A percentile compares a stretch with the other conserved stretches of the same genome.
Evolutionary conservation across 768 basidiomycete genomes (phyloP).

Genomic region (Lentinula edodes): DNA sequence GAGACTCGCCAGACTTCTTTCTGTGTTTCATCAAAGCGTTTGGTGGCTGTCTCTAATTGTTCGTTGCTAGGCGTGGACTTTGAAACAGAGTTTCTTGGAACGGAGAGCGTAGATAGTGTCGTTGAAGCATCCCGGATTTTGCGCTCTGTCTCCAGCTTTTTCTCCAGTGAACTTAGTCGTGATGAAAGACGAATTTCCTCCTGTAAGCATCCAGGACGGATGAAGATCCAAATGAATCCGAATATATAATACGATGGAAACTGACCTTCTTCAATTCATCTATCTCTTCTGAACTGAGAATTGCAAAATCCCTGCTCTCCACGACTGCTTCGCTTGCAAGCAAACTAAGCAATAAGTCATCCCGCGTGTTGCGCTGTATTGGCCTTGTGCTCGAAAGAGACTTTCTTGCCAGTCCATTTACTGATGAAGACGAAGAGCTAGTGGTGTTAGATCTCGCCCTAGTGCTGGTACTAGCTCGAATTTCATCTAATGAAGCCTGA

Average conservation of each 20-base stretch:
- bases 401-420: conserved; percentile 26
- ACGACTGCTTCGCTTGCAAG: conserved; percentile 91
- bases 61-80: conserved; percentile 52
- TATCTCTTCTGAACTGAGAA: conserved; percentile 54
- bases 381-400: conserved; percentile 33
- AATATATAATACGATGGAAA: background rate
- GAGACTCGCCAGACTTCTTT: conserved; percentile 67
- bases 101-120: conserved; percentile 66
- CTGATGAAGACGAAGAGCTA: background rate
- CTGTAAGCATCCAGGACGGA: conserved; percentile 30
- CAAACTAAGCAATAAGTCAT: conserved; percentile 85
- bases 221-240: background rate
- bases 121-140: conserved; percentile 85
- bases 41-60: conserved; percentile 68
- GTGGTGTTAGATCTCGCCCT: background rate
- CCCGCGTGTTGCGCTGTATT: conserved; percentile 51
- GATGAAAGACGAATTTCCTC: conserved; percentile 70
- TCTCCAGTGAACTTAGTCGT: conserved; percentile 58
- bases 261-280: conserved; percentile 47
- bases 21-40: conserved; percentile 65
- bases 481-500: background rate
- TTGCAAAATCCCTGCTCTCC: conserved; percentile 79
- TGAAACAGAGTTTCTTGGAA: conserved; percentile 49
- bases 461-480: background rate
- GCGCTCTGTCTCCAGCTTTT: conserved; percentile 74